phyloP scores from a whole-genome alignment of 345 rosid genomes.

The Limnanthes douglasii region DNA sequence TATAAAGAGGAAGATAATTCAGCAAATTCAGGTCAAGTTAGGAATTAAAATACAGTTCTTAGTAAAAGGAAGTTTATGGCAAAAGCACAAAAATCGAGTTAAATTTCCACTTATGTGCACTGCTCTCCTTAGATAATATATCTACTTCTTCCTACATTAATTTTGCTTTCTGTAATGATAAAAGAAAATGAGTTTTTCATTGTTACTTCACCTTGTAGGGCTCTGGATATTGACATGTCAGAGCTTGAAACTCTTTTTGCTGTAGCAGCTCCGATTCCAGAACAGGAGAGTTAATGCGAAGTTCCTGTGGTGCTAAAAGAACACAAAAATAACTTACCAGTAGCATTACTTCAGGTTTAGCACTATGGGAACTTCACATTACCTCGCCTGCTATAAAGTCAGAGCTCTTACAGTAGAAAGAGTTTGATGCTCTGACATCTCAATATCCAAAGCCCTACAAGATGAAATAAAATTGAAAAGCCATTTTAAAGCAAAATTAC shows the following conservation, averaged over 20 bases:
- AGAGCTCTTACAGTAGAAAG: too few relatives aligned
- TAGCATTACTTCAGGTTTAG: too few relatives aligned
- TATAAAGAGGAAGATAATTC: too few relatives aligned
- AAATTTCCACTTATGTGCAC: conserved; percentile 56
- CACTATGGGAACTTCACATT: too few relatives aligned
- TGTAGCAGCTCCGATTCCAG: conserved; percentile 45
- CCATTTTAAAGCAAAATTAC: too few relatives aligned
- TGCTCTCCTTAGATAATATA: conserved; percentile 3
- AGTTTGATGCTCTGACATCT: too few relatives aligned
- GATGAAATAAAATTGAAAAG: too few relatives aligned
- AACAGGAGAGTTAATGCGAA: conserved; percentile 26
- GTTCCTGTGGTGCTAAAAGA: conserved; percentile 47
- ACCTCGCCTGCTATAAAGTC: too few relatives aligned
- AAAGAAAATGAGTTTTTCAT: conserved; percentile 6
- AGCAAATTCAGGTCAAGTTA: too few relatives aligned
- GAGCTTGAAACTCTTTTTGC: conserved; percentile 92
- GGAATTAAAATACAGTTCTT: too few relatives aligned
- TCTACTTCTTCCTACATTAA: conserved; percentile 5
- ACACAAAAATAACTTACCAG: too few relatives aligned
- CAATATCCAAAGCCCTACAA: too few relatives aligned
- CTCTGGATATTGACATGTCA: conserved; percentile 91
- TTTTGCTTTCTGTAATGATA: conserved; percentile 5
- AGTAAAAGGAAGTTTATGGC: conserved; percentile 96
- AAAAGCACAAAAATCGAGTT: conserved; percentile 76
- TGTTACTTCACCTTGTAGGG: conserved; percentile 26